Percentiles rank a stretch among this genome's conserved stretches.
Conservation (phyloP, 2,329 filamentous ascomycete genomes). For the Tolypocladium tropicale region DNA sequence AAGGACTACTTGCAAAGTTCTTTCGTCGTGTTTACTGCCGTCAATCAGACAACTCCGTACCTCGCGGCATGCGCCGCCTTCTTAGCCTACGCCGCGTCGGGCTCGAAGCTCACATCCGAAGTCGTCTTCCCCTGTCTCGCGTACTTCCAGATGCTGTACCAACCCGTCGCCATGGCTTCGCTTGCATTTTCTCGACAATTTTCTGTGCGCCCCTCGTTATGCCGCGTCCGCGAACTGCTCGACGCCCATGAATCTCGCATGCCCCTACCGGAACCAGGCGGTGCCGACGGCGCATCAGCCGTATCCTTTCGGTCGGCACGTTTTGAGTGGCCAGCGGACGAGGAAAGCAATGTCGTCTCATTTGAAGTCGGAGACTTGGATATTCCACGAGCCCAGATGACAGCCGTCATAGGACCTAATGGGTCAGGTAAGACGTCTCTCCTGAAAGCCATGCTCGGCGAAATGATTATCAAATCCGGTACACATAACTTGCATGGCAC, state of each 20-base stretch:
- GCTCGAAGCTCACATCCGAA: not conserved
- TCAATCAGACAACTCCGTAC: not conserved
- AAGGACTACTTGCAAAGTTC: not conserved
- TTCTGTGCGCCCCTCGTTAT: not conserved
- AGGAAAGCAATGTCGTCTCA: not conserved
- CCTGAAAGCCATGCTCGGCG: not conserved
- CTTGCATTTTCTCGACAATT: not conserved
- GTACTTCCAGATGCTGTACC: not conserved
- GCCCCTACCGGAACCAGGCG: not conserved
- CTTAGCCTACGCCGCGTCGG: not conserved
- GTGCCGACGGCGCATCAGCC: not conserved
- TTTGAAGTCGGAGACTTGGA: not conserved
- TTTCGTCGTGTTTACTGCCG: not conserved
- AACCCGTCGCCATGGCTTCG: not conserved
- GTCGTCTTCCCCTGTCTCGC: not conserved
- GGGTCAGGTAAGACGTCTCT: not conserved
- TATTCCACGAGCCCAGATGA: not conserved
- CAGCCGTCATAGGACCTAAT: not conserved
- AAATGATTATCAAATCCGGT: not conserved
- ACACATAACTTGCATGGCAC: not conserved
- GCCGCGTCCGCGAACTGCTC: not conserved
- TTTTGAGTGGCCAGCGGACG: not conserved
- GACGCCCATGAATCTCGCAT: not conserved
- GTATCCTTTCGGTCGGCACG: not conserved
- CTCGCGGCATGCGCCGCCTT: not conserved